Percentiles rank a stretch among this genome's conserved stretches.
These are phyloP conservation scores for Neurospora sp. DNA, from an alignment of 495 filamentous ascomycete genomes.

Conservation along the genomic window DNA sequence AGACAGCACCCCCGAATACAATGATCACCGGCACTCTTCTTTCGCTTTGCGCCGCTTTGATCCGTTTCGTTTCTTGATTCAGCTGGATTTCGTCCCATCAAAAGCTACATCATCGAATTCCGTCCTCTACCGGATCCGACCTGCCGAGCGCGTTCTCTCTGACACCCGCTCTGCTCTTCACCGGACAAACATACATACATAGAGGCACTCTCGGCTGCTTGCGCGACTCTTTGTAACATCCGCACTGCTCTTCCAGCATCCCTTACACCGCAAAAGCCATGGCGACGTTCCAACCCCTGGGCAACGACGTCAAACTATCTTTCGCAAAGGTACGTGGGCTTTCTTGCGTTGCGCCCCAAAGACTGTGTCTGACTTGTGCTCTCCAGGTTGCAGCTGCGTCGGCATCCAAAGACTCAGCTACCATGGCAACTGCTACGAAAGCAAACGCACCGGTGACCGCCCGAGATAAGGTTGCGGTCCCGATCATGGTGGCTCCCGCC, in stretches of 20 bases:
- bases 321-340: constrained; percentile 48
- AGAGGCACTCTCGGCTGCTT: neutral
- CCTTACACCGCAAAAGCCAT: constrained; percentile 8
- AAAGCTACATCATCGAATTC: neutral
- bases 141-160: neutral
- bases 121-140: neutral
- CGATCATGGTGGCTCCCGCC: neutral
- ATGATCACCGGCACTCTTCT: constrained; percentile 41
- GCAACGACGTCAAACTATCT: constrained; percentile 37
- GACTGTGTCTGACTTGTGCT: constrained; percentile 5
- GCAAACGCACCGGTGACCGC: constrained; percentile 2
- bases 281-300: constrained; percentile 27
- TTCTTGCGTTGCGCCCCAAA: neutral
- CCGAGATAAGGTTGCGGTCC: constrained; percentile 1
- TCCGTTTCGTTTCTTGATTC: constrained; percentile 40
- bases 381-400: constrained; percentile 39
- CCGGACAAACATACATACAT: neutral
- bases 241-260: neutral
- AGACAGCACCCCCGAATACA: constrained; percentile 20
- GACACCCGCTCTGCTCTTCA: neutral
- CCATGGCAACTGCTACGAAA: constrained; percentile 21
- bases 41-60: constrained; percentile 35
- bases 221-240: neutral
- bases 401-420: constrained; percentile 33
- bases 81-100: neutral